phyloP scores from a whole-genome alignment of 768 basidiomycete genomes.

The Lepiota venenata region DNA sequence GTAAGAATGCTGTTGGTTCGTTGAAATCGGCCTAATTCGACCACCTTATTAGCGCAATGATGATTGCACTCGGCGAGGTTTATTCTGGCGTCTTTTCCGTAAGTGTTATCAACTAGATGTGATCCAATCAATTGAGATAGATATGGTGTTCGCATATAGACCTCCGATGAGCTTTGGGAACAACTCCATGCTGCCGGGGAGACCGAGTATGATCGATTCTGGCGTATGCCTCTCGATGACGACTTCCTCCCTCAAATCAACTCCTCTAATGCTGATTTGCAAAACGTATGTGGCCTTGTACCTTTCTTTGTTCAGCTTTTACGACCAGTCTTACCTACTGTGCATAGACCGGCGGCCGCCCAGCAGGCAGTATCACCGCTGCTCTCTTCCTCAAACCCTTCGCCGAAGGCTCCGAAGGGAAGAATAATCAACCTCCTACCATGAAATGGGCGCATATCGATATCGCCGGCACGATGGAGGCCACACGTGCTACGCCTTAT shows the following conservation, averaged over 20 bases:
- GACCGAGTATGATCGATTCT: constrained; percentile 78
- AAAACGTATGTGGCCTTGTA: constrained; percentile 48
- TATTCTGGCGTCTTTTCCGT: constrained; percentile 81
- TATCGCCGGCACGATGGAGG: constrained; percentile 78
- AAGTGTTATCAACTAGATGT: constrained; percentile 17
- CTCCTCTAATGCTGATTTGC: constrained; percentile 76
- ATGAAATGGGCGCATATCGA: constrained; percentile 88
- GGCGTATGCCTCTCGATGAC: constrained; percentile 88
- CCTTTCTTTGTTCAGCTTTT: neutral
- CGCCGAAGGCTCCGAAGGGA: constrained; percentile 67
- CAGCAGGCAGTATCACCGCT: constrained; percentile 75
- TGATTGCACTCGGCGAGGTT: constrained; percentile 69
- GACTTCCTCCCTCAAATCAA: constrained; percentile 77
- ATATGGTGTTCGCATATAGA: constrained; percentile 32
- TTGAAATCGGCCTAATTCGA: neutral
- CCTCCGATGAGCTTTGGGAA: constrained; percentile 72
- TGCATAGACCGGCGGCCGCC: constrained; percentile 62
- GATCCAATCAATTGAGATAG: neutral
- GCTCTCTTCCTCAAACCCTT: constrained; percentile 86
- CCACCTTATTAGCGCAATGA: constrained; percentile 55
- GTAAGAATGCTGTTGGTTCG: constrained; percentile 30
- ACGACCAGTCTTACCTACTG: neutral
- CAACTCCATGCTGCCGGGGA: constrained; percentile 67
- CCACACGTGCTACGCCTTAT: constrained; percentile 54
- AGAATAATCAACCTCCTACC: constrained; percentile 47